Percentiles rank a stretch among this genome's conserved stretches.
Conservation (phyloP, 257 asterid genomes). For the Solanum lycopersicoides region DNA sequence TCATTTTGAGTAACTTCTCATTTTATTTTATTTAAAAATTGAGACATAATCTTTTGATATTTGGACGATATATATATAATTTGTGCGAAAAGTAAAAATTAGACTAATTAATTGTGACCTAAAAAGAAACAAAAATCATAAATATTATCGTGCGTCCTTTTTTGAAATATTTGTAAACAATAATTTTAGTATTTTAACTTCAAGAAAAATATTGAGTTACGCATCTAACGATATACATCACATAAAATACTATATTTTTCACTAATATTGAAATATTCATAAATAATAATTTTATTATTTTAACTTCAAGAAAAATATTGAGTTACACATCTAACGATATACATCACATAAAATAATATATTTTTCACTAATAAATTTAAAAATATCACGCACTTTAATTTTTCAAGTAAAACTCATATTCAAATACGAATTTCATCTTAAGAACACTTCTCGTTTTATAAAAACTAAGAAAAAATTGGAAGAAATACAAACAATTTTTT, state of each 20-base stretch:
- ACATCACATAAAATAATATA: too few relatives aligned
- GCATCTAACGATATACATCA: neutral
- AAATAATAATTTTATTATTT: neutral
- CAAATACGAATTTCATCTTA: neutral
- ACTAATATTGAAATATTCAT: neutral
- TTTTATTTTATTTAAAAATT: neutral
- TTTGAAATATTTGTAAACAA: neutral
- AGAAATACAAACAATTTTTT: too few relatives aligned
- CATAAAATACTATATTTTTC: too few relatives aligned
- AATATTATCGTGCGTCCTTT: neutral
- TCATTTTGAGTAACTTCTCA: neutral
- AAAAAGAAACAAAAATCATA: neutral
- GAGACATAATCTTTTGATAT: neutral
- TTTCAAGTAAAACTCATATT: neutral
- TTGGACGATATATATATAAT: neutral
- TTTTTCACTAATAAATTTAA: neutral
- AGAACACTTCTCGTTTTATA: neutral
- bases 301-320: neutral
- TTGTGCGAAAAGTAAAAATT: neutral
- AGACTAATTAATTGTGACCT: too few relatives aligned
- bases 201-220: neutral
- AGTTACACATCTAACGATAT: neutral
- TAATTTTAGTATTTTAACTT: neutral
- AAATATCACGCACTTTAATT: neutral
- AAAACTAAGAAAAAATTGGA: neutral